Evolutionary conservation across 192 early-diverging fungal genomes (phyloP).

Genomic region (Dissophora ornata): DNA sequence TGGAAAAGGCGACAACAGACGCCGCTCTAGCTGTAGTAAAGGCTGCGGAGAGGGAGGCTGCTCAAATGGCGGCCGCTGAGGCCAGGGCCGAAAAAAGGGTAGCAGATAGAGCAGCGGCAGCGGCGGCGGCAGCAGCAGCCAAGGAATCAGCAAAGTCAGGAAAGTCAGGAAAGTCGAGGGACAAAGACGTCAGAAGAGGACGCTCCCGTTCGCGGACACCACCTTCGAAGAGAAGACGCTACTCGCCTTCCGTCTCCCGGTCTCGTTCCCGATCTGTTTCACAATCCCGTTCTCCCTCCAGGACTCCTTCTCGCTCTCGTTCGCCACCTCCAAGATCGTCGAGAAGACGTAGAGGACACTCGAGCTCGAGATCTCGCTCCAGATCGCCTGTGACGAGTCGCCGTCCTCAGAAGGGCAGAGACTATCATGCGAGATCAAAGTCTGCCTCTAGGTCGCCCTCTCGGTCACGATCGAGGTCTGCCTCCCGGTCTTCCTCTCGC

Average conservation of each 20-base stretch:
- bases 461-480: conserved; percentile 19
- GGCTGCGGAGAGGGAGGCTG: conserved; percentile 41
- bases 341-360: conserved; percentile 5
- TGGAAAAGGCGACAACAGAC: conserved; percentile 37
- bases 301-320: conserved; percentile 25
- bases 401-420: conserved; percentile 5
- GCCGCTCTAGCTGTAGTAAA: conserved; percentile 18
- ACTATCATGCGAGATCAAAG: conserved; percentile 1
- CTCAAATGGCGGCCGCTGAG: conserved; percentile 6
- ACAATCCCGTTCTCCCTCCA: conserved; percentile 12
- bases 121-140: conserved; percentile 13
- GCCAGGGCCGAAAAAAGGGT: conserved; percentile 27
- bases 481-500: conserved; percentile 7
- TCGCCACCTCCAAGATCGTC: conserved; percentile 7
- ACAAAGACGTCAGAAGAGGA: conserved; percentile 9
- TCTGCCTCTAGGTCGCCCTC: conserved; percentile 15
- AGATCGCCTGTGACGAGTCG: conserved; percentile 11
- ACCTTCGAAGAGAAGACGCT: conserved; percentile 10
- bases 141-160: conserved; percentile 4
- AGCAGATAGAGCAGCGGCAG: conserved; percentile 3
- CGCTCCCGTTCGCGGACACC: conserved; percentile 24
- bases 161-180: not conserved
- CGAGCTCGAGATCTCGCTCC: conserved; percentile 23
- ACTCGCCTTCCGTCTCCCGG: conserved; percentile 16
- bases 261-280: conserved; percentile 10